Base-by-base conservation (phyloP, 2,329 filamentous ascomycete genomes). In the Tothia fuscella region DNA sequence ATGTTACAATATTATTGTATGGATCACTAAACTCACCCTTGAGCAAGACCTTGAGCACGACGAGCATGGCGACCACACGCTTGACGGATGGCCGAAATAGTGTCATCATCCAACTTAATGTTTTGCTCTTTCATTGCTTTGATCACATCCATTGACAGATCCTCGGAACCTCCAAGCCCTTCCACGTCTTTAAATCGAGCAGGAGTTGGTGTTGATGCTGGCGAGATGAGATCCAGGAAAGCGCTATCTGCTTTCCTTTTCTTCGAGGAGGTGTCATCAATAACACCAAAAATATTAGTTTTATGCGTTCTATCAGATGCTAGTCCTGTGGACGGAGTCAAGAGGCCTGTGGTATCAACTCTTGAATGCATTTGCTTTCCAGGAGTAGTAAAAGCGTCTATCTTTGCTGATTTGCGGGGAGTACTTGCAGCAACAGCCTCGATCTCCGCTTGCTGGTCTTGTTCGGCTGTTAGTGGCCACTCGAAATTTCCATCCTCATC, bases 1-100 rank as follows among this genome's bases (percentile, higher is more conserved):
- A 20, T 9, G 6, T 14, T 17, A 4, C 30, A 6, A 20, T n/a
- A 3, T 13, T n/a, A 19, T 41, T 7, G 12, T 19, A 34, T 19
- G 17, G 17, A 6, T 31, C 25, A 34, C 9, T 9, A 25, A 14
- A 41, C 40, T 5, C 30, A 42, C 1, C 80, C 80, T 47, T 71
- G 71, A 29, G 67, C 65, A 16, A 82, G 66, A 0, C 82, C 82
- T 50, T 71, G 73, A 0, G 70, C 67, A 39, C 67, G 70, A 39
- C 77, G 59, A 13, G 74, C 71, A 48, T 82, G 68, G 33, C 61
- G 70, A 5, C 43, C 48, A 1, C 58, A 45, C 0, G 59, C 35
- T 6, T 31, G 43, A 14, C 28, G 50, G n/a, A 62, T 47, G 3
- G 12, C 38, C 4, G 20, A 12, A 14, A 19, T 20, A 17, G 40